Percentiles rank a stretch among this genome's conserved stretches.
Conservation (phyloP, 2,329 filamentous ascomycete genomes). For the Cryphonectria nitschkei region DNA sequence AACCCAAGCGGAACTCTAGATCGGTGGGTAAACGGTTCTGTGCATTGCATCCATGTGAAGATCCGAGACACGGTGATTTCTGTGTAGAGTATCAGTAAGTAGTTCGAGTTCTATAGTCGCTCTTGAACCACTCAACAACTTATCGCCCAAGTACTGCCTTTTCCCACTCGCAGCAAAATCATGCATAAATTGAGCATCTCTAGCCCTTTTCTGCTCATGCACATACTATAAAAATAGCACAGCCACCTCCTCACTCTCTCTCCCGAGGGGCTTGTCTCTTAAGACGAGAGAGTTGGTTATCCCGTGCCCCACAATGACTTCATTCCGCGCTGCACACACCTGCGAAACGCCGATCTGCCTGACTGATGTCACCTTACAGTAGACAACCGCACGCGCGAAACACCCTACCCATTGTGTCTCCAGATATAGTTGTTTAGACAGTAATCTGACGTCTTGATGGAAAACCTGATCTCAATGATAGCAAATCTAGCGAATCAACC, state of each 20-base stretch:
- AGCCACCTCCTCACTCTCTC: no score
- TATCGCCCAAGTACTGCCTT: no score
- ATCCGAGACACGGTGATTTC: no score
- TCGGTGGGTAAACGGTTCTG: no score
- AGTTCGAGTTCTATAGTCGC: no score
- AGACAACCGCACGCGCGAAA: background rate
- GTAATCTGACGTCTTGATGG: conserved; percentile 18
- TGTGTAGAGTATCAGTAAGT: no score
- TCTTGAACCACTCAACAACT: no score
- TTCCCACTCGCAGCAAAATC: background rate
- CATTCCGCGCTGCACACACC: conserved; percentile 8
- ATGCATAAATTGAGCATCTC: background rate
- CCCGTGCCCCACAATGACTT: conserved; percentile 20
- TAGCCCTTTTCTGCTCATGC: background rate
- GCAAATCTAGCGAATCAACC: background rate
- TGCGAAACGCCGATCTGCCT: background rate
- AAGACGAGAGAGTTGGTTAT: background rate
- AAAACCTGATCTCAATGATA: background rate
- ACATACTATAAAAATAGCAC: background rate
- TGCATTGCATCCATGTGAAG: no score
- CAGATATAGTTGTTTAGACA: background rate
- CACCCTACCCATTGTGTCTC: background rate
- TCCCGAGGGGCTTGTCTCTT: background rate
- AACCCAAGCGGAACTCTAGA: no score
- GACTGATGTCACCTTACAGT: conserved; percentile 24